Evolutionary conservation across 768 basidiomycete genomes (phyloP), one percentile per base, ranked within the genome.

Genomic region (Mycena vulgaris): DNA sequence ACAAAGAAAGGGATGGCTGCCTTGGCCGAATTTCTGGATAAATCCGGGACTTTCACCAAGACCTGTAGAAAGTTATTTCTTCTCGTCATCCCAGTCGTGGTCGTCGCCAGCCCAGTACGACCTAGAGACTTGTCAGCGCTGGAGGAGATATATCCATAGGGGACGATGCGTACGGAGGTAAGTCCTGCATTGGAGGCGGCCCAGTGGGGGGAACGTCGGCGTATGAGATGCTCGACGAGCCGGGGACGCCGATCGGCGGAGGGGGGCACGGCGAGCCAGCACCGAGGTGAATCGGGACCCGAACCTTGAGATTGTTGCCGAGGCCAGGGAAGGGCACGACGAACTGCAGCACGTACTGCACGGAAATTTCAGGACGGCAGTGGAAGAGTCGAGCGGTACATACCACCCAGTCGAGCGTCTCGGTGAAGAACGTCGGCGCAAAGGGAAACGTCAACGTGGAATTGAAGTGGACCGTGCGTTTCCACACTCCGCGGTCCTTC

Each of bases 311-410:
- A n/a, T 68, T 52, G 51, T 66, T 62, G 13, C 58, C 56, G 5
- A 70, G n/a, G 14, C 59, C 60, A 1, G 67, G 67, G 53, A 68
- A 68, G 2, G 67, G 53, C 11, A 56, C 37, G 19, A 39, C 53
- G 17, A 68, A 62, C 2, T 57, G 40, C 5, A 68, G 35, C 17
- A 45, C 31, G 45, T 68, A 68, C 60, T 68, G 45, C 16, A 42
- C 42, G 23, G 4, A 28, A 25, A 49, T 27, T 13, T 30, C 19
- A 25, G 23, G 28, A 7, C 4, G 5, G 42, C n/a, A n/a, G n/a
- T 45, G 11, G 11, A 27, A 27, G 45, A 47, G n/a, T 5, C n/a
- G 45, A 45, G 42, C 21, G 5, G 13, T 2, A 48, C 10, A 25
- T 55, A 66, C 64, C 30, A 5, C 2, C 64, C 64, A 66, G 37